Evolutionary conservation across 2,329 filamentous ascomycete species (phyloP), one percentile per base, ranked within the genome.

Genomic region (Penicillium sp.): DNA sequence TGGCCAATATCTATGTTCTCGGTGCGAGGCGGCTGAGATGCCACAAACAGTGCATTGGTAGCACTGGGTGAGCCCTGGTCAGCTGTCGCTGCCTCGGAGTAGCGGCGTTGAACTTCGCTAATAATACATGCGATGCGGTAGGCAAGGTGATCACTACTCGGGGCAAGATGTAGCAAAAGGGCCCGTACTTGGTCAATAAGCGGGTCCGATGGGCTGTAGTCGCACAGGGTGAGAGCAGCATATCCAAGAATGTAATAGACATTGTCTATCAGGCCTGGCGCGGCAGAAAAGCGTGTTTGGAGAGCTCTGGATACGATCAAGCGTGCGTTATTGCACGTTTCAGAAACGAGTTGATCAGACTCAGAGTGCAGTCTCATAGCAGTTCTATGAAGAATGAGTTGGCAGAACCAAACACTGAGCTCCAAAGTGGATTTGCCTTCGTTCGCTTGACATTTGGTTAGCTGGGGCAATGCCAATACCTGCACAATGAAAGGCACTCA

Each of bases 331-430:
- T 64, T 64, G 56, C 69, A 59, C 18, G 70, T 65, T 47, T 70
- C 68, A 4, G 66, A 51, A 2, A 62, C 24, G 3, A 70, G 64
- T 21, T 58, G 59, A 31, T 71, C 66, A 6, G 60, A 59, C 8
- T 70, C 64, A 1, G 60, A 54, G 48, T 66, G 67, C 28, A 67
- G 54, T 24, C 64, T 59, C 36, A 67, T 54, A 7, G 68, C 65
- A 5, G 68, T 71, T 18, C 70, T 60, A 52, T 71, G 61, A 3
- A 72, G 66, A 19, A 72, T 67, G n/a, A 71, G 64, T 46, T 72
- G 67, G 46, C 68, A 71, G 56, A 71, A 72, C 67, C 66, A 69
- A 43, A 71, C 58, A 52, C 66, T 68, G n/a, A 71, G 62, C 28
- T 71, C 67, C 31, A 71, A 56, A 13, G 67, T 68, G n/a, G 67